Conservation (phyloP, 495 filamentous ascomycete species). For the Neurospora sp. region DNA sequence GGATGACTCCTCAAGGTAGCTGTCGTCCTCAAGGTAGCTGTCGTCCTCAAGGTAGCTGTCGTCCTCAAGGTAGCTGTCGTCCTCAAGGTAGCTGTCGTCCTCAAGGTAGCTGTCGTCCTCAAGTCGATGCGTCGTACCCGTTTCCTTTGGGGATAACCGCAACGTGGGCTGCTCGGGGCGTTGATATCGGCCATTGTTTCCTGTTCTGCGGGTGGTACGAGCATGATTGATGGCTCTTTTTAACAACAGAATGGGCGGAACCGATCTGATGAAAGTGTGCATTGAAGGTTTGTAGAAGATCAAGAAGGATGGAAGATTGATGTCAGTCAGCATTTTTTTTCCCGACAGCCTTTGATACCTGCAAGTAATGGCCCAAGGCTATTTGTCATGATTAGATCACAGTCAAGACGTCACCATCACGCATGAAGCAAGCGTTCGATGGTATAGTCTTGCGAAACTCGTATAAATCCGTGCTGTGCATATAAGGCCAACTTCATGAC, state of each 20-base stretch:
- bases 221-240: not conserved
- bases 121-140: not conserved
- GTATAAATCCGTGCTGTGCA: too few relatives aligned
- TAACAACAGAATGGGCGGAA: not conserved
- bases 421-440: not conserved
- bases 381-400: not conserved
- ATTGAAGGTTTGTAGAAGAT: not conserved
- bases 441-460: not conserved
- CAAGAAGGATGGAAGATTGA: not conserved
- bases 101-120: not conserved
- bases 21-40: not conserved
- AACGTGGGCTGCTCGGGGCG: not conserved
- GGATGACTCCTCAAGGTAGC: not conserved
- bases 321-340: not conserved
- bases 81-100: not conserved
- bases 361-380: not conserved
- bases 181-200: not conserved
- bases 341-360: not conserved
- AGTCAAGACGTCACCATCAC: not conserved
- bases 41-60: not conserved
- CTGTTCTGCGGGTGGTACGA: not conserved
- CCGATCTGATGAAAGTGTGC: not conserved
- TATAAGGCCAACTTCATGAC: too few relatives aligned
- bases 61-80: not conserved
- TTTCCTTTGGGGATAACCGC: not conserved